phyloP scores from a whole-genome alignment of 1,139 yeast genomes.

The Blastobotrys serpentis region DNA sequence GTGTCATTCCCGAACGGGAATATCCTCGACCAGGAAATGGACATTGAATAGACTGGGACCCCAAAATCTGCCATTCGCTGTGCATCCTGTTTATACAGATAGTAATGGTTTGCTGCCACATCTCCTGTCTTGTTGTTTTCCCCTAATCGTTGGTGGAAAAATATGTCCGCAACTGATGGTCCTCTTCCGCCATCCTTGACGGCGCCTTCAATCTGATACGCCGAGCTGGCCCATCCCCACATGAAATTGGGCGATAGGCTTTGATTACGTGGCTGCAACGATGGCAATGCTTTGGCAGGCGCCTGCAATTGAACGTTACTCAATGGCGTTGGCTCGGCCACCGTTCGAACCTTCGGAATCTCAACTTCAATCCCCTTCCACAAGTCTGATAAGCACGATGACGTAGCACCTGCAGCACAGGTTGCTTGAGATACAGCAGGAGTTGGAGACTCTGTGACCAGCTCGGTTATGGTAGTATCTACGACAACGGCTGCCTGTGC shows the following conservation, averaged over 20 bases:
- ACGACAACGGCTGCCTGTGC: background rate
- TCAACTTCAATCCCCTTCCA: slow-evolving; percentile 8
- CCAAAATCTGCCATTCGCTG: slow-evolving; percentile 41
- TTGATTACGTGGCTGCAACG: slow-evolving; percentile 9
- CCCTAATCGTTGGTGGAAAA: slow-evolving; percentile 20
- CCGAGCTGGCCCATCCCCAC: slow-evolving; percentile 30
- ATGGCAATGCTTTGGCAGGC: slow-evolving; percentile 21
- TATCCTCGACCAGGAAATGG: slow-evolving; percentile 43
- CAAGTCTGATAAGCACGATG: background rate
- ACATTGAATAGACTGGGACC: slow-evolving; percentile 39
- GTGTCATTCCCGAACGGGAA: slow-evolving; percentile 37
- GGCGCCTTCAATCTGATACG: slow-evolving; percentile 42
- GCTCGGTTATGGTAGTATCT: background rate
- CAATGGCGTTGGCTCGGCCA: slow-evolving; percentile 8
- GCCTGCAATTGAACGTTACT: slow-evolving; percentile 17
- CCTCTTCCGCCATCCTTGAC: slow-evolving; percentile 39
- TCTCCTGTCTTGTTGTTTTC: slow-evolving; percentile 23
- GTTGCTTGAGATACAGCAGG: background rate
- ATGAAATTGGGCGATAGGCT: slow-evolving; percentile 25
- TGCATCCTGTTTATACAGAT: slow-evolving; percentile 40
- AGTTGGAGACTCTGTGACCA: background rate
- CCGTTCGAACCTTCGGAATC: background rate
- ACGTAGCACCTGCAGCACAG: background rate
- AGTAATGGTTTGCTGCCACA: slow-evolving; percentile 40
- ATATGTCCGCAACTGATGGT: slow-evolving; percentile 37